phyloP scores from a whole-genome alignment of 495 filamentous ascomycete genomes.

The Lasiosphaeria ovina region DNA sequence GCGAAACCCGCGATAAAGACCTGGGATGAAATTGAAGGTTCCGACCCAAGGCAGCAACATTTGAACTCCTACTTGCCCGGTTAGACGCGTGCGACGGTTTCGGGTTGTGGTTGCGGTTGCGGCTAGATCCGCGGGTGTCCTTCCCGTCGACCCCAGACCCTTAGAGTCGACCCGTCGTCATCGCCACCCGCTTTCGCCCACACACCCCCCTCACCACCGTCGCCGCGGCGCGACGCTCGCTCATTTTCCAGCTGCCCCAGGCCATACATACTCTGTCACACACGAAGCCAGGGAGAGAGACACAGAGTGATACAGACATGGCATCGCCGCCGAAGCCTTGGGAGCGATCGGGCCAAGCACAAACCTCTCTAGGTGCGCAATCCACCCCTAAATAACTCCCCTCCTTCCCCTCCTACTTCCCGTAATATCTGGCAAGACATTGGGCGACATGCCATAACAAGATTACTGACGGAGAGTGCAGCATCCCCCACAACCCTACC shows the following conservation, averaged over 20 bases:
- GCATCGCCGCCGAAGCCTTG: conserved; percentile 94
- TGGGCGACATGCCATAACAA: background rate
- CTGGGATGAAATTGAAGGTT: no score
- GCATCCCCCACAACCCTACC: conserved; percentile 35
- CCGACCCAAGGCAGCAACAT: no score
- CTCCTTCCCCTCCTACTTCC: background rate
- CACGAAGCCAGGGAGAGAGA: background rate
- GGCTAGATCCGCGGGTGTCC: no score
- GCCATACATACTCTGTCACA: background rate
- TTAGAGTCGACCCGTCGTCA: background rate
- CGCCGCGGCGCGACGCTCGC: background rate
- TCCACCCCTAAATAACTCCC: conserved; percentile 12
- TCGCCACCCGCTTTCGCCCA: background rate
- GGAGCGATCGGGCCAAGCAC: conserved; percentile 71
- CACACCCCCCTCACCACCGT: background rate
- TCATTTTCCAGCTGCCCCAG: background rate
- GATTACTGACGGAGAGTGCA: conserved; percentile 23
- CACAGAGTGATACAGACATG: conserved; percentile 27
- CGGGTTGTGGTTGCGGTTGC: no score
- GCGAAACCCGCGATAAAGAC: no score
- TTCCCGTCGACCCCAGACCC: no score
- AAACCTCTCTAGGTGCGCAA: conserved; percentile 51
- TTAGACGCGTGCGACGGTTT: no score
- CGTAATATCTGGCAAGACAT: background rate
- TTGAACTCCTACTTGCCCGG: no score